A percentile compares a stretch with the other conserved stretches of the same genome.
phyloP scores from a whole-genome alignment of 1,139 yeast genomes.

The Suhomyces maxii region DNA sequence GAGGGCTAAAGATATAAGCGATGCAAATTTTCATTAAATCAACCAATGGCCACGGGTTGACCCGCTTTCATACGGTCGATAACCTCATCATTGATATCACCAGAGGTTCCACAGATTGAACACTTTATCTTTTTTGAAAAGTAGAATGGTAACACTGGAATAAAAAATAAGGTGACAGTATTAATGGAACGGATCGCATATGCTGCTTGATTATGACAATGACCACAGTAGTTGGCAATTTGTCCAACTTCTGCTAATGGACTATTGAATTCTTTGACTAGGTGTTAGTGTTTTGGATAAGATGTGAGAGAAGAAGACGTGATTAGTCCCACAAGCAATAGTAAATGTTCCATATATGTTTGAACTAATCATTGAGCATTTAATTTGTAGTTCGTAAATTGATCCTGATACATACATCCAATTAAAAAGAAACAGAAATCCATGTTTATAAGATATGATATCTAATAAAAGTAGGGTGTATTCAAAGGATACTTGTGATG shows the following conservation, averaged over 20 bases:
- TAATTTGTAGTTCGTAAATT: too few relatives aligned
- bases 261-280: constrained; percentile 19
- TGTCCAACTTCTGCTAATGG: constrained; percentile 18
- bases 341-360: not conserved
- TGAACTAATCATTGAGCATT: too few relatives aligned
- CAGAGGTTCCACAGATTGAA: constrained; percentile 46
- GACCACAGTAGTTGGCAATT: constrained; percentile 17
- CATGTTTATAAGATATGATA: not conserved
- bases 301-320: not conserved
- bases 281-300: constrained; percentile 6
- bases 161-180: constrained; percentile 45
- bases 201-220: constrained; percentile 50
- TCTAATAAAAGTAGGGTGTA: not conserved
- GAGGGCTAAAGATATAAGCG: too few relatives aligned
- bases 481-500: not conserved
- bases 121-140: constrained; percentile 41
- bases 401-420: constrained; percentile 11
- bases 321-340: not conserved
- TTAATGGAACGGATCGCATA: constrained; percentile 43
- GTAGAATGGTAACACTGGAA: constrained; percentile 47
- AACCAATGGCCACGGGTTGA: constrained; percentile 38
- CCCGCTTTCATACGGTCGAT: constrained; percentile 37
- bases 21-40: not conserved
- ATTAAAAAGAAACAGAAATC: constrained; percentile 13
- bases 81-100: constrained; percentile 32